Percentiles rank a stretch among this genome's conserved stretches.
These are phyloP conservation scores for Fragaria vesca DNA, from an alignment of 306 rosid genomes.

Conservation along the genomic window DNA sequence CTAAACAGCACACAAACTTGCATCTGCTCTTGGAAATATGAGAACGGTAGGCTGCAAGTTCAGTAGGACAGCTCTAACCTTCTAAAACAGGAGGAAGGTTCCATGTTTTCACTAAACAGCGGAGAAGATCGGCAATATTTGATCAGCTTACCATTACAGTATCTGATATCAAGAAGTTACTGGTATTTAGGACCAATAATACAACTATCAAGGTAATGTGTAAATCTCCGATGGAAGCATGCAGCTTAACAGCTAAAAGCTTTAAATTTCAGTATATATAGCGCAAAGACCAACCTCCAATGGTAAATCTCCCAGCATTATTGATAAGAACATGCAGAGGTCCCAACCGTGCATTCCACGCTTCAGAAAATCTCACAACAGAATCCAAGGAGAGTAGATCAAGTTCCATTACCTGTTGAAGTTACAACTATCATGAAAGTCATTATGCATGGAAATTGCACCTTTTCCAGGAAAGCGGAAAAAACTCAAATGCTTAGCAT, in stretches of 20 bases:
- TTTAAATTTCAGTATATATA: background rate
- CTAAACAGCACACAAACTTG: background rate
- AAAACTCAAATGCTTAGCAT: background rate
- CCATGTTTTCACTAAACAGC: background rate
- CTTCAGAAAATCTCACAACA: constrained; percentile 73
- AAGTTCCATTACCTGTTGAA: constrained; percentile 75
- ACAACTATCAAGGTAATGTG: background rate
- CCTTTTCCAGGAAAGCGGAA: background rate
- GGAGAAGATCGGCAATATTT: background rate
- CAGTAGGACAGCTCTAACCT: background rate
- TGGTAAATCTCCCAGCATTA: constrained; percentile 94
- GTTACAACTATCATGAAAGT: constrained; percentile 24
- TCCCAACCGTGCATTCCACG: constrained; percentile 83
- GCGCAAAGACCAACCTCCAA: constrained; percentile 62
- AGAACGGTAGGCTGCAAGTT: background rate
- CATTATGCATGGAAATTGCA: background rate
- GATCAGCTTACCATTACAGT: background rate
- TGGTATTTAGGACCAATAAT: background rate
- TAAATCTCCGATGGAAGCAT: background rate
- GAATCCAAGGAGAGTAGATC: constrained; percentile 96
- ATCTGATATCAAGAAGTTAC: background rate
- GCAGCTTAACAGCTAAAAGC: constrained; percentile 2
- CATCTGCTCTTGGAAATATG: background rate
- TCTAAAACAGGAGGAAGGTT: background rate
- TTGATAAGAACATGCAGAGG: constrained; percentile 92